Percentiles rank a stretch among this genome's conserved stretches.
These are phyloP conservation scores for Neoarthrinium moseri DNA, from an alignment of 2,329 filamentous ascomycete species.

Conservation along the genomic window DNA sequence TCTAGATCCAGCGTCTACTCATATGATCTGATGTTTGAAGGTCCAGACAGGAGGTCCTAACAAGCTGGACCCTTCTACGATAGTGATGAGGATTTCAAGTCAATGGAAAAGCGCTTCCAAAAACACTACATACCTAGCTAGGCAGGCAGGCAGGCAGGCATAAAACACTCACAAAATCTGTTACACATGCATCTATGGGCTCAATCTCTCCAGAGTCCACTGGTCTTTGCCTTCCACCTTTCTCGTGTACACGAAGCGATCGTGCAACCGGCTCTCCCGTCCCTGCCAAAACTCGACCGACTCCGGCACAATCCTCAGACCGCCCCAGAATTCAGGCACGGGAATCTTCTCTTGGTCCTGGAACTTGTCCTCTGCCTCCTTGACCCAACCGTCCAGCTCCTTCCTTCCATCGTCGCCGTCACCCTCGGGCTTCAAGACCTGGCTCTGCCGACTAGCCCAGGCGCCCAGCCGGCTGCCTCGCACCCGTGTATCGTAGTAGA, in stretches of 20 bases:
- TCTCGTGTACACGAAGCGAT: slow-evolving; percentile 84
- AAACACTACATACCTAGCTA: too few relatives aligned
- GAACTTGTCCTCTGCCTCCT: slow-evolving; percentile 74
- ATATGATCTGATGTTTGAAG: too few relatives aligned
- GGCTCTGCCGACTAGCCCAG: slow-evolving; percentile 89
- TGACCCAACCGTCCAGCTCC: slow-evolving; percentile 74
- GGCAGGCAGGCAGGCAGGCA: too few relatives aligned
- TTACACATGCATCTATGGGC: slow-evolving; percentile 49
- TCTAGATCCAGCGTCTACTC: slow-evolving; percentile 3
- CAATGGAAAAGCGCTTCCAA: too few relatives aligned
- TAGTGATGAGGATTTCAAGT: too few relatives aligned
- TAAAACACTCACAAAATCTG: too few relatives aligned
- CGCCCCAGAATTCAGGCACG: slow-evolving; percentile 93
- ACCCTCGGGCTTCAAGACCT: slow-evolving; percentile 57
- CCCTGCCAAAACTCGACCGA: slow-evolving; percentile 97
- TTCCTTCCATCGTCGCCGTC: slow-evolving; percentile 61
- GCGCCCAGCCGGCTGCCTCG: slow-evolving; percentile 83
- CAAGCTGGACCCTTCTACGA: too few relatives aligned
- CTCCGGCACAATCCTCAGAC: slow-evolving; percentile 80
- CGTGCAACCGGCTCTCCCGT: slow-evolving; percentile 83
- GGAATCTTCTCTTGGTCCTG: slow-evolving; percentile 76
- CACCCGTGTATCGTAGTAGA: slow-evolving; percentile 66
- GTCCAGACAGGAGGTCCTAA: too few relatives aligned
- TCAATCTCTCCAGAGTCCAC: slow-evolving; percentile 73
- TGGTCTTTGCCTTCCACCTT: slow-evolving; percentile 43